Evolutionary conservation across 2,329 filamentous ascomycete genomes (phyloP).

Genomic region (Fusarium sp.): DNA sequence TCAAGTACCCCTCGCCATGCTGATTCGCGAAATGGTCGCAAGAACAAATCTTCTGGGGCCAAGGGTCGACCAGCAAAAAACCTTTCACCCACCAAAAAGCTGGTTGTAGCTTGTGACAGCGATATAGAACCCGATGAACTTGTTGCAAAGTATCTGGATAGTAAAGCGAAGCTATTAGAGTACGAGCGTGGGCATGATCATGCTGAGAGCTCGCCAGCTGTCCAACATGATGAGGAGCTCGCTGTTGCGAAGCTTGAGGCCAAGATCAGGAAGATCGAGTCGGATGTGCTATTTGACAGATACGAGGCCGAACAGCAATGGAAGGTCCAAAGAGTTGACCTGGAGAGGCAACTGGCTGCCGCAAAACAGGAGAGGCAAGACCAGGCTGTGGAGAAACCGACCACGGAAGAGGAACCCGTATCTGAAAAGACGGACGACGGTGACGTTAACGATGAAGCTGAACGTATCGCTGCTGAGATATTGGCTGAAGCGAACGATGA

Average conservation of each 20-base stretch:
- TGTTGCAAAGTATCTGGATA: constrained; percentile 79
- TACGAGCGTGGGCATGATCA: constrained; percentile 58
- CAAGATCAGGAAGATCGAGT: constrained; percentile 81
- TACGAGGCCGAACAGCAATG: constrained; percentile 73
- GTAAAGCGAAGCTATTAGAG: constrained; percentile 75
- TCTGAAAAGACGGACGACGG: constrained; percentile 51
- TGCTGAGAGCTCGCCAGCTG: constrained; percentile 35
- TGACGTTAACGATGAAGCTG: constrained; percentile 66
- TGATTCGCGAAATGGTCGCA: constrained; percentile 42
- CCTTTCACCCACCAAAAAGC: constrained; percentile 54
- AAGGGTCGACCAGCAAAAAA: constrained; percentile 42
- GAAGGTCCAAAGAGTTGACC: constrained; percentile 66
- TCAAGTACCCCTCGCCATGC: constrained; percentile 60
- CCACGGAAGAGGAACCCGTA: constrained; percentile 39
- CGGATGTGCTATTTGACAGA: constrained; percentile 79
- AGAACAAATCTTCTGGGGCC: constrained; percentile 51
- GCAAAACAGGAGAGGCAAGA: constrained; percentile 53
- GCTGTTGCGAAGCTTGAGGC: constrained; percentile 74
- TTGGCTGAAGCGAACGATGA: constrained; percentile 61
- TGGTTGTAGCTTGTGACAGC: constrained; percentile 67
- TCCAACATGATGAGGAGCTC: constrained; percentile 50
- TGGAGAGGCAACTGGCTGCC: constrained; percentile 72
- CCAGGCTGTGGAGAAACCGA: constrained; percentile 35
- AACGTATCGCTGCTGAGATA: constrained; percentile 68
- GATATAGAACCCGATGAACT: constrained; percentile 81